Evolutionary conservation across 1,139 yeast species (phyloP).

Genomic region (Hyphopichia wangnamkhiaoensis): DNA sequence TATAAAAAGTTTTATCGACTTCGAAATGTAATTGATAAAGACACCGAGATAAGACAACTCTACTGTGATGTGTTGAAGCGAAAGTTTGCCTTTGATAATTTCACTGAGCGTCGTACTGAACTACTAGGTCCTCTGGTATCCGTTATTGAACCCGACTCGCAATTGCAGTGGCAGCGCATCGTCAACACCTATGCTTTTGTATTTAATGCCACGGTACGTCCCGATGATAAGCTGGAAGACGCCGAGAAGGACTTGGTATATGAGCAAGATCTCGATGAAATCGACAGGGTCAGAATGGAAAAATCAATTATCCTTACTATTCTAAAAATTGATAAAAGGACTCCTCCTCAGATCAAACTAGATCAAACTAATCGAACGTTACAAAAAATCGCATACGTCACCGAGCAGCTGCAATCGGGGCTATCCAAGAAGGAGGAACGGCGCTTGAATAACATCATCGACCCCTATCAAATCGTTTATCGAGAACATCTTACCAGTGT

Average conservation of each 20-base stretch:
- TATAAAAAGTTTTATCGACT: constrained; percentile 37
- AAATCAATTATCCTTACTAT: constrained; percentile 29
- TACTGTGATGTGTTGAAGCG: constrained; percentile 3
- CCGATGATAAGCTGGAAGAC: constrained; percentile 12
- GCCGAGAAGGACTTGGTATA: constrained; percentile 16
- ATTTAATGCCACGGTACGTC: constrained; percentile 37
- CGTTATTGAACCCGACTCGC: constrained; percentile 13
- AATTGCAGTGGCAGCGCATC: constrained; percentile 20
- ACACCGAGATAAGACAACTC: not conserved
- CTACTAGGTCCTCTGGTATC: too few species aligned
- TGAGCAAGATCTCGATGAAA: constrained; percentile 20
- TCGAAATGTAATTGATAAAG: constrained; percentile 25
- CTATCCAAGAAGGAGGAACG: constrained; percentile 2
- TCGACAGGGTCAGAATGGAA: constrained; percentile 25
- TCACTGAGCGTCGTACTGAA: constrained; percentile 16
- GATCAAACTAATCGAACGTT: constrained; percentile 35
- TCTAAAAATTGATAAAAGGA: constrained; percentile 29
- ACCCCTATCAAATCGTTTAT: constrained; percentile 21
- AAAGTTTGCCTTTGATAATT: constrained; percentile 15
- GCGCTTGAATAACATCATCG: not conserved
- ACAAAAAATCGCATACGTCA: constrained; percentile 1
- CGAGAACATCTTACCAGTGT: constrained; percentile 29
- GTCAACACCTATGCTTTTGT: constrained; percentile 40
- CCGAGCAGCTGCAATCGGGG: not conserved
- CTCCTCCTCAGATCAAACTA: constrained; percentile 30